These are phyloP conservation scores for Xylaria arbuscula DNA, from an alignment of 2,329 filamentous ascomycete genomes.

Conservation along the genomic window DNA sequence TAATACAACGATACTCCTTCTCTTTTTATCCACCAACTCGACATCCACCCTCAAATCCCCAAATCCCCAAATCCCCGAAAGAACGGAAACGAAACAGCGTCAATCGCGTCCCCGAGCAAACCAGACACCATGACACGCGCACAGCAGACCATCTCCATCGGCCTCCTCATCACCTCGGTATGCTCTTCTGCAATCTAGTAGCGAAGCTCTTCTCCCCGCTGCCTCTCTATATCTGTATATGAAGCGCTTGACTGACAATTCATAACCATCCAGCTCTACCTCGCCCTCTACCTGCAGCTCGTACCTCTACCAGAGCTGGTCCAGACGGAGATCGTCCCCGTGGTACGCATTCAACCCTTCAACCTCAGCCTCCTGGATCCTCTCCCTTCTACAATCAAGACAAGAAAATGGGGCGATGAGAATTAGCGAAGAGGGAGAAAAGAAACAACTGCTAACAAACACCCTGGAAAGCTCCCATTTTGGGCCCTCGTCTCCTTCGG, in stretches of 20 bases:
- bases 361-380: neutral
- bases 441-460: slow-evolving; percentile 20
- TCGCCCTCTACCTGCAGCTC: slow-evolving; percentile 84
- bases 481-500: slow-evolving; percentile 93
- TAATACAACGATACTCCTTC: too few relatives aligned
- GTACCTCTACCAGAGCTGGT: slow-evolving; percentile 81
- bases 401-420: neutral
- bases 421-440: too few relatives aligned
- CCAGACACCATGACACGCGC: slow-evolving; percentile 86
- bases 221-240: neutral
- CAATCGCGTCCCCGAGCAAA: too few relatives aligned
- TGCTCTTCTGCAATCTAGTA: slow-evolving; percentile 46
- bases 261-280: slow-evolving; percentile 76
- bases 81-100: too few relatives aligned
- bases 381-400: neutral
- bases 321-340: slow-evolving; percentile 86
- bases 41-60: too few relatives aligned
- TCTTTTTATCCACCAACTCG: too few relatives aligned
- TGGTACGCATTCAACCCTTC: slow-evolving; percentile 69
- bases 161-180: slow-evolving; percentile 89
- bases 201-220: neutral
- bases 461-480: slow-evolving; percentile 79
- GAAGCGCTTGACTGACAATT: slow-evolving; percentile 21
- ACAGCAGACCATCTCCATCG: slow-evolving; percentile 89
- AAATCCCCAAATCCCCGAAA: too few relatives aligned